Evolutionary conservation across 1,284 basidiomycete species (phyloP).

Genomic region (Apiotrichum veenhuisii): DNA sequence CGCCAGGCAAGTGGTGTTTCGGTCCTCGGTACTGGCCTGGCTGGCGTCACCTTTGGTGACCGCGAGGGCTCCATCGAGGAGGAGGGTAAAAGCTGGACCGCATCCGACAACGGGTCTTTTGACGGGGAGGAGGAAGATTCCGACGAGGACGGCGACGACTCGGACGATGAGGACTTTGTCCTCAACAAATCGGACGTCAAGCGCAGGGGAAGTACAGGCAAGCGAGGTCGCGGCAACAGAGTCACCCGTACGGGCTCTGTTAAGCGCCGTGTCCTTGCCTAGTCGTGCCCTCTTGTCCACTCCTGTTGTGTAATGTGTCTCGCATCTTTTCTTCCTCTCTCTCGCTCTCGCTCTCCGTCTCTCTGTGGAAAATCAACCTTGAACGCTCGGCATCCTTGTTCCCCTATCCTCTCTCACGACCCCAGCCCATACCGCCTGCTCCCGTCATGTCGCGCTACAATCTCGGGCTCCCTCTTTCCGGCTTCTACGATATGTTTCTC

Average conservation of each 20-base stretch:
- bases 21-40: conserved; percentile 39
- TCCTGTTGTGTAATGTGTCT: background rate
- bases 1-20: conserved; percentile 25
- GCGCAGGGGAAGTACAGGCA: conserved; percentile 10
- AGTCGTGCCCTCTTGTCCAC: background rate
- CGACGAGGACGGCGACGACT: conserved; percentile 18
- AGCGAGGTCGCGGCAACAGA: conserved; percentile 11
- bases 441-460: background rate
- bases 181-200: conserved; percentile 15
- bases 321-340: background rate
- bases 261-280: conserved; percentile 13
- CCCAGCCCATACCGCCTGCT: background rate
- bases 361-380: background rate
- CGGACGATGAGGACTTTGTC: conserved; percentile 21
- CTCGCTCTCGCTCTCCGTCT: background rate
- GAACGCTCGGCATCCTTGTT: background rate
- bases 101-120: conserved; percentile 7
- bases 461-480: background rate
- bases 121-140: conserved; percentile 21
- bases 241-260: conserved; percentile 1
- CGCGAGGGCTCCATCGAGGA: conserved; percentile 13
- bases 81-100: conserved; percentile 12
- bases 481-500: background rate
- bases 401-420: background rate
- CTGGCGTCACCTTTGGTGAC: conserved; percentile 40